Base-by-base conservation (phyloP, 306 rosid species). In the Cucurbita maxima region DNA sequence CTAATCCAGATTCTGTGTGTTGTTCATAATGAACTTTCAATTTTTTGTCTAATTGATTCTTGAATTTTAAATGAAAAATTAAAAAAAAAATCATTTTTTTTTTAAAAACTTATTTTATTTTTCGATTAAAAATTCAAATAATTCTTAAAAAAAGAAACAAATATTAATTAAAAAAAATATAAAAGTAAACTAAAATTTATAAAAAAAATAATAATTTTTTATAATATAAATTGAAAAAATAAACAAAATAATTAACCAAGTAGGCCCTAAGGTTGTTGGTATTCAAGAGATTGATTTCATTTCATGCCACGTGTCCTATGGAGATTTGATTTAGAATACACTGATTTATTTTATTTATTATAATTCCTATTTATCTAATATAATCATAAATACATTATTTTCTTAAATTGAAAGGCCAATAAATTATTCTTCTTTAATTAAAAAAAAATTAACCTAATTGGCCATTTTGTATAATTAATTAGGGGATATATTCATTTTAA, bases 181-280 rank as follows among this genome's bases (percentile, higher is more conserved):
- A 25, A 25, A 25, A 25, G 3, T 25, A 25, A 25, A 0, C 30
- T 25, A 0, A 19, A 55, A 59, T 59, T 6, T 58, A 7, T 34
- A 13, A 1, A 34, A 12, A 12, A 13, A 1, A 34, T 5, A 12
- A 12, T 2, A 30, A 30, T 59, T 58, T 58, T 10, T 59, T 12
- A 34, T 10, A 59, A 59, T 2, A 34, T 34, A 30, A 58, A 25
- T 58, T 58, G 8, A 1, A 5, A 6, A 58, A 58, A 34, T 2
- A 59, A 34, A 10, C 10, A 45, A 62, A 41, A n/a, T 41, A n/a
- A 63, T 63, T 63, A 63, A 63, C 9, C 71, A n/a, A 63, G 71
- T 63, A 63, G 71, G 71, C 16, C 71, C 71, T 41, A 20, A 7
- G 72, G 55, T 67, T 67, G 72, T 67, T 67, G 38, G 38, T 67